Evolutionary conservation across 352 stramenopile species (phyloP), one percentile per base, ranked within the genome.

Genomic region (Globisporangium acanthophoron): DNA sequence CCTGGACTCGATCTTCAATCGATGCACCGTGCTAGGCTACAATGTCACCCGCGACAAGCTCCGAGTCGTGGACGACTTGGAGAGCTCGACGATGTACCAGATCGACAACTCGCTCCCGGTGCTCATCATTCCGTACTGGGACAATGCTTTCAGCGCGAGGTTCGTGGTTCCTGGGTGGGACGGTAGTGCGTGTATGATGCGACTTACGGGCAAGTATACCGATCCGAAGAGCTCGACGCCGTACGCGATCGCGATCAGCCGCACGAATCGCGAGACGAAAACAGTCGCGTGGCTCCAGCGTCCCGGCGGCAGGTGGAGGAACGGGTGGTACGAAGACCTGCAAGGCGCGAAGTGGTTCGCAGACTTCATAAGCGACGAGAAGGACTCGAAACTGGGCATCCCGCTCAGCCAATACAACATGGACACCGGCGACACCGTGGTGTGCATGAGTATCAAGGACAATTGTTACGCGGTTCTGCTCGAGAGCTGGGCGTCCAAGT

Each of bases 261-360:
- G 68, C 2, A 37, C 52, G 0, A 31, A 54, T 18, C 65, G 65
- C 3, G 59, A 69, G 27, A 0, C n/a, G 2, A 76, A 76, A 53
- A 73, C 67, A 20, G 40, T 31, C 4, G 53, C 65, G 27, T 74
- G 59, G 61, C 67, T 79, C 0, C 18, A 35, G 1, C 54, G 51
- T 15, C 54, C 63, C 1, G 58, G 52, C 5, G 70, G 70, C 0
- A 29, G 52, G 7, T 79, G 70, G 70, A 48, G 55, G 5, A 76
- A 76, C 37, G 70, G 70, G 0, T 79, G 70, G 70, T 76, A 76
- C 44, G 67, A 68, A 51, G 66, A 74, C 33, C 15, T 40, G 0
- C 13, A 40, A 9, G 60, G 62, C 0, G 7, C 18, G 46, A 54
- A 50, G 13, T 65, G 59, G 59, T 56, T 51, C 27, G 50, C 59